phyloP scores from a whole-genome alignment of 2,329 filamentous ascomycete species.

The Penicillium corylophilum region DNA sequence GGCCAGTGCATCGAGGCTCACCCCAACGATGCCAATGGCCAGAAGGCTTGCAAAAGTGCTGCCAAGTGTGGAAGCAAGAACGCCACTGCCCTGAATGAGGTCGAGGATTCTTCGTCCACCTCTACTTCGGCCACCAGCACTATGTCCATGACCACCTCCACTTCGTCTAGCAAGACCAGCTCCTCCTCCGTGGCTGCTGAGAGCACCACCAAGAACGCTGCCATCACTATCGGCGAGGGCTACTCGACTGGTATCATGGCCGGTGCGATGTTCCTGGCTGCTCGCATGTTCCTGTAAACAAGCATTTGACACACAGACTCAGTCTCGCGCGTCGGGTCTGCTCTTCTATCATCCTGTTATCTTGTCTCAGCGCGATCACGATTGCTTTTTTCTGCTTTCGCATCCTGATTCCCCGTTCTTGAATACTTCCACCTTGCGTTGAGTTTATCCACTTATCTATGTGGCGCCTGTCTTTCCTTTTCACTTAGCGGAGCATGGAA shows the following conservation, averaged over 20 bases:
- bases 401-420: slow-evolving; percentile 18
- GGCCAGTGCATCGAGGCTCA: slow-evolving; percentile 48
- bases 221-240: slow-evolving; percentile 44
- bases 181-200: slow-evolving; percentile 31
- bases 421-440: slow-evolving; percentile 10
- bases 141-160: slow-evolving; percentile 29
- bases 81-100: slow-evolving; percentile 32
- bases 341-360: slow-evolving; percentile 9
- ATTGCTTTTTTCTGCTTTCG: slow-evolving; percentile 1
- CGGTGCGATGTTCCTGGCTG: slow-evolving; percentile 55
- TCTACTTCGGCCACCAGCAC: slow-evolving; percentile 26
- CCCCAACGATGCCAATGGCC: slow-evolving; percentile 47
- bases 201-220: slow-evolving; percentile 41
- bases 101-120: slow-evolving; percentile 20
- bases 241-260: slow-evolving; percentile 55
- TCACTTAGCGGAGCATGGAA: slow-evolving; percentile 11
- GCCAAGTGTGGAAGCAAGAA: slow-evolving; percentile 55
- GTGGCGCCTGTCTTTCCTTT: slow-evolving; percentile 21
- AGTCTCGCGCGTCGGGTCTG: slow-evolving; percentile 6
- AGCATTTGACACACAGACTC: not conserved
- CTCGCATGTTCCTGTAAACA: slow-evolving; percentile 58
- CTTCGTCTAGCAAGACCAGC: slow-evolving; percentile 23
- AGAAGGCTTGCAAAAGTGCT: slow-evolving; percentile 49
- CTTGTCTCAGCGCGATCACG: slow-evolving; percentile 20
- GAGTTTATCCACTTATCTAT: slow-evolving; percentile 20